Percentiles rank a stretch among this genome's conserved stretches.
These are phyloP conservation scores for Delphinella strobiligena DNA, from an alignment of 2,329 filamentous ascomycete genomes.

Conservation along the genomic window DNA sequence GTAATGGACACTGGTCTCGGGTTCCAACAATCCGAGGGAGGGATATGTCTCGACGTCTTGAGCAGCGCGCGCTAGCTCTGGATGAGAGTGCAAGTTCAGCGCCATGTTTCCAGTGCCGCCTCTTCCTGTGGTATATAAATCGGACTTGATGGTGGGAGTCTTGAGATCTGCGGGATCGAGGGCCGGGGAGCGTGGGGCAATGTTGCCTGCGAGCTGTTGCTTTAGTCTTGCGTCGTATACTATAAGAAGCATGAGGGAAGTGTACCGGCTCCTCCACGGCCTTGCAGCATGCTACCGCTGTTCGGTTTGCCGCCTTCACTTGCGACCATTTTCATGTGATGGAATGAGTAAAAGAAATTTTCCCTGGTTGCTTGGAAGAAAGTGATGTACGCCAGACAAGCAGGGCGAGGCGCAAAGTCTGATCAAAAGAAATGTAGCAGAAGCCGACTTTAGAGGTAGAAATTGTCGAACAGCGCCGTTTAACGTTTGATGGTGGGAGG, in stretches of 20 bases:
- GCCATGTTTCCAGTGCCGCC: constrained; percentile 86
- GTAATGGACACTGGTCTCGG: constrained; percentile 49
- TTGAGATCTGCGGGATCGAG: constrained; percentile 38
- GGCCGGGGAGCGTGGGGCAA: constrained; percentile 27
- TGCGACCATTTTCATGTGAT: constrained; percentile 1
- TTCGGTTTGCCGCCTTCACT: not conserved
- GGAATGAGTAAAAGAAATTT: not conserved
- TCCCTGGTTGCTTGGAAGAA: too few relatives aligned
- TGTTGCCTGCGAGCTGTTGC: constrained; percentile 30
- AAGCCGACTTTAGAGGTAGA: too few relatives aligned
- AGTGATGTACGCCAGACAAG: too few relatives aligned
- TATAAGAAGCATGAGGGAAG: not conserved
- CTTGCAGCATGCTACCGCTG: constrained; percentile 38
- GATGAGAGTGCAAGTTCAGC: constrained; percentile 54
- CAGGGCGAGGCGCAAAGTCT: too few relatives aligned
- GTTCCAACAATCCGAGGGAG: constrained; percentile 39
- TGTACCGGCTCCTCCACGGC: constrained; percentile 62
- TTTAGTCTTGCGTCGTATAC: not conserved
- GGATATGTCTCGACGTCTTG: constrained; percentile 63
- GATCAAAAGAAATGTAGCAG: too few relatives aligned
- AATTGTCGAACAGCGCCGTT: too few relatives aligned
- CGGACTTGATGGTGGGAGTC: constrained; percentile 71
- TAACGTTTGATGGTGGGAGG: too few relatives aligned
- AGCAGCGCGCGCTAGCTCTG: constrained; percentile 57
- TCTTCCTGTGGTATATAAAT: constrained; percentile 80